Base-by-base conservation (phyloP, 2,329 filamentous ascomycete genomes). In the Penicillium freii region DNA sequence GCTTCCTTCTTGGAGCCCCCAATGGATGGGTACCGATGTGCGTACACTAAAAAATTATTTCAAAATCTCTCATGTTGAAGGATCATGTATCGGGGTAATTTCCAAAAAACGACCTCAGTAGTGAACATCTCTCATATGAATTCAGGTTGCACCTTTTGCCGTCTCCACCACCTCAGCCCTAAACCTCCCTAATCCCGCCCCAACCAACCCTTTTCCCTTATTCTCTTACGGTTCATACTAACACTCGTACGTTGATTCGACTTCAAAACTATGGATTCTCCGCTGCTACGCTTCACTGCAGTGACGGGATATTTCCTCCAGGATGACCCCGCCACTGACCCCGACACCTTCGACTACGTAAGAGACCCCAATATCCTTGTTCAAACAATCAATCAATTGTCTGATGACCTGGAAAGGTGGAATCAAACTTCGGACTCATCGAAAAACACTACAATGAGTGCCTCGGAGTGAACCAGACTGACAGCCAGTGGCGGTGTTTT, bases 401-500 rank as follows among this genome's bases (percentile, higher is more conserved):
- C 49, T 59, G 25, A 62, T 52, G 21, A 7, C 21, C 25, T 27
- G 29, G 8, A 0, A 39, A 79, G 77, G 73, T 69, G 11, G 44
- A 69, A n/a, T 69, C 68, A 13, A 77, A 78, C 61, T 82, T 84
- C 50, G 81, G 81, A 36, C 73, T 84, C 10, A 80, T 83, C 21
- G 64, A 75, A 36, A 76, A 74, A 38, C 59, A 65, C 1, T 83
- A 83, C 62, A 68, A 73, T 38, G 25, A 29, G 10, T 29, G 44
- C 10, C 23, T 17, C 6, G 10, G 13, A 10, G 5, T 19, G 8
- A 27, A n/a, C 33, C 38, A 29, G 15, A 15, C 17, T 15, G 68
- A 75, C 19, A 83, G 80, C 0, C 82, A 83, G 70, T 87, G 84
- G 84, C 73, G 82, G 54, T 77, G 80, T 11, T 82, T 87, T 44